Base-by-base conservation (phyloP, 805 yeast species). In the Pichia thaimueangensis region DNA sequence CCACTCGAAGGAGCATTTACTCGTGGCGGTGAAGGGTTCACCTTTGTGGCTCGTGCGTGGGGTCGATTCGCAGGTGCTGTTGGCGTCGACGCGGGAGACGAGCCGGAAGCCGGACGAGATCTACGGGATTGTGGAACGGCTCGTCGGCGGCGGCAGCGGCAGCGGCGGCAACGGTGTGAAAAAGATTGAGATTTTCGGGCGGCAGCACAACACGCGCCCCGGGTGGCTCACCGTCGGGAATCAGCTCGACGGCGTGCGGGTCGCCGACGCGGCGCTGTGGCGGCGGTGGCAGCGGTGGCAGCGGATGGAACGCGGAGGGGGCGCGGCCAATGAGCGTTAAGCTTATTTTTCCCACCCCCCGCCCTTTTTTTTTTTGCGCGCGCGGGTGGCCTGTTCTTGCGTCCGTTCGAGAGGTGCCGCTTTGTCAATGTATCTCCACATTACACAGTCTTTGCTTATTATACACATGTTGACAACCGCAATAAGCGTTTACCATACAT, bases 191-290 rank as follows among this genome's bases (percentile, higher is more conserved):
- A 77, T 91, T 2, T 89, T 89, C 63, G 97, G 97, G 5, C 72
- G 95, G 43, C 83, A 80, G 49, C 91, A 86, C 55, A 89, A 91
- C 55, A 70, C 82, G 1, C 71, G 96, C 29, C 84, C 87, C 0
- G 96, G 96, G 0, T 91, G 97, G 97, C 65, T 89, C 50, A 67
- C 94, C 0, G 74, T 87, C 39, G 96, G 95, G 0, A 82, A 86
- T 55, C 93, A 86, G 58, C 58, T 87, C 34, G 69, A 71, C 6
- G 86, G 84, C 0, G 70, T 74, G 2, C 62, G 70, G 21, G 67
- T 86, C 10, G 64, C 68, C 36, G 93, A 83, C 52, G 62, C 67
- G 44, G 86, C 80, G 44, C 76, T 82, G 13, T 44, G 49, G 3
- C 37, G 41, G 8, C 41, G 56, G 22, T 54, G 54, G 12, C 10